phyloP scores from a whole-genome alignment of 2,329 filamentous ascomycete species.

The Colletotrichum australisinense region DNA sequence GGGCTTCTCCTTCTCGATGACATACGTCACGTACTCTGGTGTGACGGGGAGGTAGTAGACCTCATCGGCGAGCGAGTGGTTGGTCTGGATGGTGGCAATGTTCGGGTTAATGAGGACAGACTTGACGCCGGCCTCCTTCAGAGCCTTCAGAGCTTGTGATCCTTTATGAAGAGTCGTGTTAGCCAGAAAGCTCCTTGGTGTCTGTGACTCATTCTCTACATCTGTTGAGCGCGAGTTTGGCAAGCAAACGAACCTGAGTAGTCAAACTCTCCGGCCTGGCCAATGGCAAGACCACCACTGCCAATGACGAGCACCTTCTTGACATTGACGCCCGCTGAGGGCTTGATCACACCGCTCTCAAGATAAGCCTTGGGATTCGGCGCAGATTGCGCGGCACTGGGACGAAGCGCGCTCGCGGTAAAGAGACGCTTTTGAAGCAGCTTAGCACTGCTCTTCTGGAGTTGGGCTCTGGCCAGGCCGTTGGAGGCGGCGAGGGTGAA shows the following conservation, averaged over 20 bases:
- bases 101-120: conserved; percentile 98
- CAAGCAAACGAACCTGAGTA: conserved; percentile 83
- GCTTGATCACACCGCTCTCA: conserved; percentile 87
- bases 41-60: conserved; percentile 99
- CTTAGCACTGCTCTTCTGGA: conserved; percentile 44
- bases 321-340: conserved; percentile 83
- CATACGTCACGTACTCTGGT: conserved; percentile 96
- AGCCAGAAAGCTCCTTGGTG: conserved; percentile 8
- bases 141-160: conserved; percentile 93
- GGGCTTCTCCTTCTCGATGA: conserved; percentile 94
- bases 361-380: conserved; percentile 90
- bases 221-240: not conserved
- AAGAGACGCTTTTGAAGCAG: conserved; percentile 60
- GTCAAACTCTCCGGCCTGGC: conserved; percentile 97
- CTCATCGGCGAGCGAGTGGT: conserved; percentile 95
- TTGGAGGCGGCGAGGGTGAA: conserved; percentile 53
- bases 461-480: conserved; percentile 46
- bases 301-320: conserved; percentile 98
- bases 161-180: conserved; percentile 63
- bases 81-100: conserved; percentile 98
- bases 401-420: conserved; percentile 56
- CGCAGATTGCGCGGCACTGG: conserved; percentile 69
- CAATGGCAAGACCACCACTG: conserved; percentile 94
- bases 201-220: conserved; percentile 30
- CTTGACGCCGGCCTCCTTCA: conserved; percentile 92